Percentiles rank a stretch among this genome's conserved stretches.
phyloP scores from a whole-genome alignment of 768 basidiomycete genomes.

The Lanmaoa rubissima region DNA sequence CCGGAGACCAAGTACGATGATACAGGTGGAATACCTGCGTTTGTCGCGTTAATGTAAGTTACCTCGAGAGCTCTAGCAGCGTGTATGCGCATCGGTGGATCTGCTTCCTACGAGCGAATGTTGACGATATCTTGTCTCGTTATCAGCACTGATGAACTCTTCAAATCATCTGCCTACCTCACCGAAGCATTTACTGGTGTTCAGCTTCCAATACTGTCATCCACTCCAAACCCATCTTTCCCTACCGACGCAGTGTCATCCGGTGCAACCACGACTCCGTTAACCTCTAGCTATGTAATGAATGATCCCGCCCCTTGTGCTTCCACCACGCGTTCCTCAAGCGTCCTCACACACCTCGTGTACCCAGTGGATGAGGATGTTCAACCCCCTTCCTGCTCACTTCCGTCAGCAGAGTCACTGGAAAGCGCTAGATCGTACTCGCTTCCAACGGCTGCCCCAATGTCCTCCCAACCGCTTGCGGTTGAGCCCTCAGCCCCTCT shows the following conservation, averaged over 20 bases:
- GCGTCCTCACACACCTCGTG: constrained; percentile 21
- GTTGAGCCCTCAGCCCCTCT: neutral
- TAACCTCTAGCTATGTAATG: neutral
- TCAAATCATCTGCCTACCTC: constrained; percentile 73
- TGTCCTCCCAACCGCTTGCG: neutral
- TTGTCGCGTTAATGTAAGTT: constrained; percentile 65
- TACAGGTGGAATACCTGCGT: constrained; percentile 65
- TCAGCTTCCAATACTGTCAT: constrained; percentile 16
- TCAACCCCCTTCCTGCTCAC: neutral
- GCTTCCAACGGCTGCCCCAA: neutral
- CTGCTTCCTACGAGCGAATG: neutral
- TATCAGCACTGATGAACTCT: constrained; percentile 68
- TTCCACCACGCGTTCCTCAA: constrained; percentile 21
- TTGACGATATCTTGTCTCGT: constrained; percentile 5
- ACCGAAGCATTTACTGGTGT: constrained; percentile 57
- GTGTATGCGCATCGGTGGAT: neutral
- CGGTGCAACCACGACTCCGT: neutral
- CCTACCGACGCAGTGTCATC: neutral
- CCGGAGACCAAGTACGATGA: constrained; percentile 64
- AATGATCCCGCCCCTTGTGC: neutral
- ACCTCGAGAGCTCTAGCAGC: neutral
- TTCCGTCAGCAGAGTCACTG: neutral
- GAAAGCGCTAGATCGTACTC: neutral
- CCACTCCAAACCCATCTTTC: constrained; percentile 15
- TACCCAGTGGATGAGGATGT: constrained; percentile 9